Base-by-base conservation (phyloP, 345 rosid species). In the Citrus medica region DNA sequence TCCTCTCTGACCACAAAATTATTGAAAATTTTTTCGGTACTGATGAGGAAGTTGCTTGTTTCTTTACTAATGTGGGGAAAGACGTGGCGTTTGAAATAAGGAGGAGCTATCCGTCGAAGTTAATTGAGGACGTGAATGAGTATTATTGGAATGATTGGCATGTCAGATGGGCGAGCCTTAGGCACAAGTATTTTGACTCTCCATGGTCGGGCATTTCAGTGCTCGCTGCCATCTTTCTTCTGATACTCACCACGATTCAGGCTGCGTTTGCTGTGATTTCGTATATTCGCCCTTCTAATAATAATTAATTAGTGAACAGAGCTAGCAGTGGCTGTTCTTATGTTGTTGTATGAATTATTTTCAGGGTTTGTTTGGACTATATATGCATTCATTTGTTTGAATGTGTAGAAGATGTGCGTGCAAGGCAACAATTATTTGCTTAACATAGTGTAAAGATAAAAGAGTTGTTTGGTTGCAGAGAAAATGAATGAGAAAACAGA, bases 161-260 rank as follows among this genome's bases (percentile, higher is more conserved):
- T 8, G 78, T 59, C 2, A 67, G 24, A 19, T 82, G 85, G 82
- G 80, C 79, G 10, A 69, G 24, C 37, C 64, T 70, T 16, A 82
- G 46, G 79, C 53, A 38, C 55, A 78, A 63, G 22, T 78, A 78
- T 64, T 79, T 76, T 62, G 53, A 33, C 19, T 66, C 71, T 22
- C 82, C 82, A 5, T 82, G 85, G 85, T 59, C 73, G 0, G 72
- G 76, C 60, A 25, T 82, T 55, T 75, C 82, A 5, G 82, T 65
- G 3, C 38, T 51, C 12, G 78, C 80, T 12, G 80, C 80, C 14
- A 2, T 67, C 6, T 30, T 75, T 4, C 77, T 79, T n/a, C 77
- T 82, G 10, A 5, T 70, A 19, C 80, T 82, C 56, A 79, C 85
- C 25, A 19, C 61, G 56, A 64, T 71, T 38, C 82, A 82, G 74